phyloP scores from a whole-genome alignment of 2,329 filamentous ascomycete species.

The Hypoxylon sp. region DNA sequence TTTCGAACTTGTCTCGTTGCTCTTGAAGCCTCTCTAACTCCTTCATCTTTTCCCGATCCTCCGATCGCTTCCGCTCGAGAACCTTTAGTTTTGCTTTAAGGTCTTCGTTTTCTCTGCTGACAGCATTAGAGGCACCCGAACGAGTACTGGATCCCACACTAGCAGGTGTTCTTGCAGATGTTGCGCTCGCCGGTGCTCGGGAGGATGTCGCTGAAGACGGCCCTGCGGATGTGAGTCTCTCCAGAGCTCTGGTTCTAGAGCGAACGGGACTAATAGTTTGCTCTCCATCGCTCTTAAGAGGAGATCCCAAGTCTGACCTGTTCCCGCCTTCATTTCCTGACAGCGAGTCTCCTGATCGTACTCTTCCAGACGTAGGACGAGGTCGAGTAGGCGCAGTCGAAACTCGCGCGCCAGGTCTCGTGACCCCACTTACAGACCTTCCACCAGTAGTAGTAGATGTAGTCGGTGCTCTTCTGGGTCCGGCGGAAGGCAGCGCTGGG shows the following conservation, averaged over 20 bases:
- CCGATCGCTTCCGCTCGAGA: conserved; percentile 86
- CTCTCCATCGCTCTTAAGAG: conserved; percentile 67
- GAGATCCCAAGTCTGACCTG: conserved; percentile 61
- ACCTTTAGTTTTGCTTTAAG: conserved; percentile 89
- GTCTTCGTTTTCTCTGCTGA: conserved; percentile 82
- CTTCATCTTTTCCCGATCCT: conserved; percentile 89
- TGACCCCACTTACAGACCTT: conserved; percentile 50
- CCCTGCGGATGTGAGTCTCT: conserved; percentile 63
- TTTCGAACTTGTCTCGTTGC: conserved; percentile 84
- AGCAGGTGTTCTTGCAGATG: conserved; percentile 50
- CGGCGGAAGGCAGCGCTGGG: conserved; percentile 65
- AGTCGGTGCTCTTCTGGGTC: conserved; percentile 62
- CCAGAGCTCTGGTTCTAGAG: conserved; percentile 66
- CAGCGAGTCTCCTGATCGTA: conserved; percentile 64
- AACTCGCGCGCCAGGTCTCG: conserved; percentile 61
- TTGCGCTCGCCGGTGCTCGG: conserved; percentile 51
- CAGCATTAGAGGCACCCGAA: conserved; percentile 64
- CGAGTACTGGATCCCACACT: conserved; percentile 54
- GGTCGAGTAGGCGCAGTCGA: conserved; percentile 56
- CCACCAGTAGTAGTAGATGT: conserved; percentile 60
- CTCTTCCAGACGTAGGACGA: conserved; percentile 60
- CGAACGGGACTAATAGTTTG: conserved; percentile 67
- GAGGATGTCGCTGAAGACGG: conserved; percentile 54
- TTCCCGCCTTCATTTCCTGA: conserved; percentile 61
- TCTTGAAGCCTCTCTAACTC: conserved; percentile 81